phyloP scores from a whole-genome alignment of 106 monocot genomes.

The Dendrobium chrysotoxum region DNA sequence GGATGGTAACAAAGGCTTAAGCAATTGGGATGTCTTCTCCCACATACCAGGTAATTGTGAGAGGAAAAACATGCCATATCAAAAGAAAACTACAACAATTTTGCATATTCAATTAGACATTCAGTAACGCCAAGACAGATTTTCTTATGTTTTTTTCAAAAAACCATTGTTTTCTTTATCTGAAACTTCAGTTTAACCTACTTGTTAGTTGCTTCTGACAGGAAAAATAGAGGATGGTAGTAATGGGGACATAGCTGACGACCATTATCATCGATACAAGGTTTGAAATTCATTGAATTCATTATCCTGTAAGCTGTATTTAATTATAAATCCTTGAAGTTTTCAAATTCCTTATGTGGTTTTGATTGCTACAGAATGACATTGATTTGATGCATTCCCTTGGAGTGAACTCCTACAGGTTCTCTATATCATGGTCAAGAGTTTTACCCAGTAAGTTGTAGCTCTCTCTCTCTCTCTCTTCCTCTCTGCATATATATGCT shows the following conservation, averaged over 20 bases:
- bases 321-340: too few relatives aligned
- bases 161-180: background rate
- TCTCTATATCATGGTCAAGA: constrained; percentile 25
- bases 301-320: background rate
- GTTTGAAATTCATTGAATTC: background rate
- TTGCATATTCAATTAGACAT: too few relatives aligned
- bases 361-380: constrained; percentile 11
- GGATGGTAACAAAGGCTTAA: constrained; percentile 28
- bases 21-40: constrained; percentile 50
- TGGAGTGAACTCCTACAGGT: constrained; percentile 25
- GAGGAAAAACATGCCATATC: background rate
- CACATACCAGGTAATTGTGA: constrained; percentile 12
- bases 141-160: too few relatives aligned
- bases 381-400: constrained; percentile 21
- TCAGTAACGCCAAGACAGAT: too few relatives aligned
- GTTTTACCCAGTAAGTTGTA: constrained; percentile 18
- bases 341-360: background rate
- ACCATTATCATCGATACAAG: constrained; percentile 21
- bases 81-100: background rate
- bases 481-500: background rate
- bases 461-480: background rate
- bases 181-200: background rate
- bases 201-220: background rate
- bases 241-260: constrained; percentile 22
- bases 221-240: constrained; percentile 33